Conservation (phyloP, 129 eudicot species). For the Erigeron canadensis region DNA sequence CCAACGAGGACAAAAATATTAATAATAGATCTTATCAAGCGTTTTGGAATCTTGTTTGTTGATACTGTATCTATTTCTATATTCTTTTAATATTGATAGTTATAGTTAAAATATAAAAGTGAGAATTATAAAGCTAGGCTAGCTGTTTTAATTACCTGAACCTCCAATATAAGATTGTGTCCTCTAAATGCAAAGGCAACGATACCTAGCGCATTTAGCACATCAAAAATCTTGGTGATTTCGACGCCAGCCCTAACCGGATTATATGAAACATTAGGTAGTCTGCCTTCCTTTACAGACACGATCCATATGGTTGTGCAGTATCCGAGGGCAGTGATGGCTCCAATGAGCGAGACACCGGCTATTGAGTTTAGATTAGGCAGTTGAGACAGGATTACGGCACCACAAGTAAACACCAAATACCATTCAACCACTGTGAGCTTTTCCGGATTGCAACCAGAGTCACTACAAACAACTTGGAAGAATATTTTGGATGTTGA, state of each 20-base stretch:
- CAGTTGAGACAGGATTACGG: conserved; percentile 1
- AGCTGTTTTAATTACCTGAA: conserved; percentile 10
- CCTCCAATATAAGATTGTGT: conserved; percentile 4
- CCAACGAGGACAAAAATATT: too few species aligned
- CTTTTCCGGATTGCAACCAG: not conserved
- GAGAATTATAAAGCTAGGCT: not conserved
- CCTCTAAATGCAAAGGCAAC: conserved; percentile 18
- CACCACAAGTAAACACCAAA: conserved; percentile 7
- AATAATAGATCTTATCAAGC: too few species aligned
- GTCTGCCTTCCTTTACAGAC: not conserved
- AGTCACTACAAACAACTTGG: not conserved
- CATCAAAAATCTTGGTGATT: not conserved
- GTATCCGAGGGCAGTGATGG: not conserved
- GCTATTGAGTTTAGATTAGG: conserved; percentile 9
- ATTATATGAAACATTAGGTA: not conserved
- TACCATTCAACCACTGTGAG: conserved; percentile 2
- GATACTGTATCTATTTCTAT: too few species aligned
- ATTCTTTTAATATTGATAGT: too few species aligned
- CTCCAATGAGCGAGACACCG: not conserved
- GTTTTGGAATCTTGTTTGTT: too few species aligned
- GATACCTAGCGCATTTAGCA: conserved; percentile 4
- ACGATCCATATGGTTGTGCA: conserved; percentile 10
- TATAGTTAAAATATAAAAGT: not conserved
- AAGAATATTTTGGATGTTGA: not conserved
- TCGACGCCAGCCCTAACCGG: not conserved